A percentile compares a stretch with the other conserved stretches of the same genome.
Evolutionary conservation across 495 filamentous ascomycete species (phyloP).

Genomic region (Arthonia radiata): DNA sequence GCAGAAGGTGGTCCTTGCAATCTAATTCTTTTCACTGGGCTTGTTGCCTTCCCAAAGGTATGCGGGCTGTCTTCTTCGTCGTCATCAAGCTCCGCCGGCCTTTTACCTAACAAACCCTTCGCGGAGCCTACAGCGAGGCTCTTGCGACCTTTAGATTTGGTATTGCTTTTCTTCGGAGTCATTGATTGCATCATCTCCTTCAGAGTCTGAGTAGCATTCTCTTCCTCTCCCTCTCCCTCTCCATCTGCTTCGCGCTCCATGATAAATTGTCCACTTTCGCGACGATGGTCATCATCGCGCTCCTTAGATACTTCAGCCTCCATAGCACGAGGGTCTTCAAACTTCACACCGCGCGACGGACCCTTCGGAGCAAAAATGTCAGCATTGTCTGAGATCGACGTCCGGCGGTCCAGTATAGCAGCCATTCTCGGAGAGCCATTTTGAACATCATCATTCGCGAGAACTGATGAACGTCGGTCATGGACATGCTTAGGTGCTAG

Average conservation of each 20-base stretch:
- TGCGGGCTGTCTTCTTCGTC: conserved; percentile 24
- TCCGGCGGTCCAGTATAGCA: conserved; percentile 45
- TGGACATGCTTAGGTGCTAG: conserved; percentile 44
- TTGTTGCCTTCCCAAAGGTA: conserved; percentile 22
- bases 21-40: conserved; percentile 51
- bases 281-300: conserved; percentile 33
- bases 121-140: conserved; percentile 55
- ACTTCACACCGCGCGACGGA: conserved; percentile 25
- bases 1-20: conserved; percentile 41
- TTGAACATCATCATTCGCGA: conserved; percentile 50
- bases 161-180: conserved; percentile 58
- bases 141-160: conserved; percentile 38
- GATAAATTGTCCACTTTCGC: conserved; percentile 31
- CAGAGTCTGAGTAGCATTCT: conserved; percentile 35
- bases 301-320: conserved; percentile 46
- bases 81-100: conserved; percentile 43
- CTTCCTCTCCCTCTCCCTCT: conserved; percentile 17
- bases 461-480: conserved; percentile 35
- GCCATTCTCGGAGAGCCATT: conserved; percentile 58
- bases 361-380: conserved; percentile 32
- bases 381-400: conserved; percentile 42
- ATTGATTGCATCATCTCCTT: conserved; percentile 57
- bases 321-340: conserved; percentile 40
- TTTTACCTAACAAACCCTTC: conserved; percentile 47
- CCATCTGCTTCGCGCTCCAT: conserved; percentile 20